Evolutionary conservation across 208 protist species (phyloP).

Genomic region (Zelonia costaricensis): DNA sequence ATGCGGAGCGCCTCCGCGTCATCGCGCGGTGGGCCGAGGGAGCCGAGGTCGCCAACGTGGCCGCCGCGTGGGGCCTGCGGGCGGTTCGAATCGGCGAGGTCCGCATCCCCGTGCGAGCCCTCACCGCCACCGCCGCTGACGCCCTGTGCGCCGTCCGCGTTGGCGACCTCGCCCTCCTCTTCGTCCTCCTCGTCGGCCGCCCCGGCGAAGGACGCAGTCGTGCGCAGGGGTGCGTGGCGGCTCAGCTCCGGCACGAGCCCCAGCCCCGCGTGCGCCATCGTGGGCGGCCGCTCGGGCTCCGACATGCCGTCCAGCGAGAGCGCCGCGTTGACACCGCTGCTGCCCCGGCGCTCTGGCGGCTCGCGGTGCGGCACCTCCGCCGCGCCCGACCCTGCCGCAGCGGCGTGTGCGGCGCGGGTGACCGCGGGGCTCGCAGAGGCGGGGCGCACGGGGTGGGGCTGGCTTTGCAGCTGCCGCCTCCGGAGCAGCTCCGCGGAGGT

Average conservation of each 20-base stretch:
- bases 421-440: background rate
- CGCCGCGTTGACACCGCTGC: background rate
- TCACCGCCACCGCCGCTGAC: background rate
- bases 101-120: too few species aligned
- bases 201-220: constrained; percentile 1
- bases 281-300: constrained; percentile 15
- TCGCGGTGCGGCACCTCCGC: too few species aligned
- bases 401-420: too few species aligned
- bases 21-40: constrained; percentile 25
- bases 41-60: constrained; percentile 26
- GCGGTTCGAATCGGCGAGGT: constrained; percentile 6
- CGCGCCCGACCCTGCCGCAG: too few species aligned
- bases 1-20: constrained; percentile 41
- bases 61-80: constrained; percentile 24
- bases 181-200: background rate
- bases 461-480: too few species aligned
- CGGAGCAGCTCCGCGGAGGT: too few species aligned
- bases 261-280: constrained; percentile 24
- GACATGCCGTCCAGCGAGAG: background rate
- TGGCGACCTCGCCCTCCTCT: constrained; percentile 1
- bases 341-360: too few species aligned
- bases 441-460: background rate
- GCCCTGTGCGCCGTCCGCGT: background rate
- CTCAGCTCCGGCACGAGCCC: constrained; percentile 18
- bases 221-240: background rate